These are phyloP conservation scores for Zygosaccharomyces bisporus DNA, from an alignment of 805 yeast species.

Conservation along the genomic window DNA sequence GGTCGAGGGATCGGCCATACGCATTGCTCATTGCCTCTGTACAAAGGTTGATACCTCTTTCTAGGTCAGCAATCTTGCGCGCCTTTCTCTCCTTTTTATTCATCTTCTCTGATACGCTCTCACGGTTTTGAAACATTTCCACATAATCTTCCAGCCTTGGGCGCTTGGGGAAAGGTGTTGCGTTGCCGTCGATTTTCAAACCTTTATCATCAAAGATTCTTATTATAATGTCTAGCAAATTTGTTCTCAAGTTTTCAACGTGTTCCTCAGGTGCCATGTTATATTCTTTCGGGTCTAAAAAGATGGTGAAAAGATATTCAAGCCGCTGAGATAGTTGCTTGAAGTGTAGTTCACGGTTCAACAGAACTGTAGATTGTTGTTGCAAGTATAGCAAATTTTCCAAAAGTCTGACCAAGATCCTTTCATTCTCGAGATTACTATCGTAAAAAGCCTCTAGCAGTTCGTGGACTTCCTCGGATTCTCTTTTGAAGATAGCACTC, in stretches of 20 bases:
- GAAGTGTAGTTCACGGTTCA: conserved; percentile 26
- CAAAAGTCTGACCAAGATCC: conserved; percentile 17
- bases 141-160: not conserved
- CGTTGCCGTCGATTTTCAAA: not conserved
- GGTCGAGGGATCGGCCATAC: conserved; percentile 7
- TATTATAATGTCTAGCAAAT: conserved; percentile 18
- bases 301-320: conserved; percentile 21
- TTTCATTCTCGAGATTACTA: conserved; percentile 11
- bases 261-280: conserved; percentile 17
- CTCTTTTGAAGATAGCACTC: conserved; percentile 23
- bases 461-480: conserved; percentile 15
- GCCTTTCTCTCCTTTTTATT: not conserved
- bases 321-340: conserved; percentile 19
- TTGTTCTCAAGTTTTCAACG: conserved; percentile 15
- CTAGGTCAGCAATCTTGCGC: conserved; percentile 7
- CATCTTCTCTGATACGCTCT: not conserved
- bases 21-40: conserved; percentile 15
- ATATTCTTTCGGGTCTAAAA: conserved; percentile 22
- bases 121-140: not conserved
- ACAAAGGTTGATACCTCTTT: conserved; percentile 16
- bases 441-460: conserved; percentile 17
- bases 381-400: conserved; percentile 20
- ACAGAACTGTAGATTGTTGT: conserved; percentile 23
- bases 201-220: conserved; percentile 14
- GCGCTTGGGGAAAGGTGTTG: not conserved